Percentiles rank a stretch among this genome's conserved stretches.
phyloP scores from a whole-genome alignment of 2,329 filamentous ascomycete genomes.

The Zelopaecilomyces penicillatus region DNA sequence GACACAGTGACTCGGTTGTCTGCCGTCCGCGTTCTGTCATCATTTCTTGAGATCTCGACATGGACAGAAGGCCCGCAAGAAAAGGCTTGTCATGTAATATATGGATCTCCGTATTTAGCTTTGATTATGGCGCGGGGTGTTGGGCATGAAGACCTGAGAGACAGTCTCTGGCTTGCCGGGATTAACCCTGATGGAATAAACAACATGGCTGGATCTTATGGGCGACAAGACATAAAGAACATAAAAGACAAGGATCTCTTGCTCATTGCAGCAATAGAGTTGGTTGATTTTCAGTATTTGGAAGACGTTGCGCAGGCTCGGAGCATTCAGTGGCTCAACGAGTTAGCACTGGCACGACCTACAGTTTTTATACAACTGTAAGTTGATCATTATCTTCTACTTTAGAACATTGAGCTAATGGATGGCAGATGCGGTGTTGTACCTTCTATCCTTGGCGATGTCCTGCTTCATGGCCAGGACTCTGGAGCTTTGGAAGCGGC shows the following conservation, averaged over 20 bases:
- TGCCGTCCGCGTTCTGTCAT: constrained; percentile 52
- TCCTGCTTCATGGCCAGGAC: constrained; percentile 56
- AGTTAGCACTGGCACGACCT: constrained; percentile 46
- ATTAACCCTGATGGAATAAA: constrained; percentile 34
- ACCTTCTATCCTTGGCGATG: constrained; percentile 49
- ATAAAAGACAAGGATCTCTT: constrained; percentile 55
- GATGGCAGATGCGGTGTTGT: constrained; percentile 44
- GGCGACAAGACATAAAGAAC: constrained; percentile 26
- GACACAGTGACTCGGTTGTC: constrained; percentile 52
- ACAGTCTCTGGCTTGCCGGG: constrained; percentile 53
- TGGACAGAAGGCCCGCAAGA: constrained; percentile 7
- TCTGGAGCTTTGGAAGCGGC: constrained; percentile 50
- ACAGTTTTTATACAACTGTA: constrained; percentile 51
- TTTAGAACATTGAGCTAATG: constrained; percentile 9
- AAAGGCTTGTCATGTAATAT: constrained; percentile 12
- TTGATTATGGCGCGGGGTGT: constrained; percentile 50
- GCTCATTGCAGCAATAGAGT: constrained; percentile 53
- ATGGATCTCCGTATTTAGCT: constrained; percentile 49
- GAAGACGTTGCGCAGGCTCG: constrained; percentile 55
- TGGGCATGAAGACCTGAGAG: constrained; percentile 51
- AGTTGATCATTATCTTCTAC: constrained; percentile 19
- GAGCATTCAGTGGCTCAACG: constrained; percentile 50
- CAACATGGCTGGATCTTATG: constrained; percentile 15
- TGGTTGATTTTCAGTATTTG: constrained; percentile 58
- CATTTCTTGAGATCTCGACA: constrained; percentile 42